Conservation (phyloP, 2,329 filamentous ascomycete species). For the Calycina marina region DNA sequence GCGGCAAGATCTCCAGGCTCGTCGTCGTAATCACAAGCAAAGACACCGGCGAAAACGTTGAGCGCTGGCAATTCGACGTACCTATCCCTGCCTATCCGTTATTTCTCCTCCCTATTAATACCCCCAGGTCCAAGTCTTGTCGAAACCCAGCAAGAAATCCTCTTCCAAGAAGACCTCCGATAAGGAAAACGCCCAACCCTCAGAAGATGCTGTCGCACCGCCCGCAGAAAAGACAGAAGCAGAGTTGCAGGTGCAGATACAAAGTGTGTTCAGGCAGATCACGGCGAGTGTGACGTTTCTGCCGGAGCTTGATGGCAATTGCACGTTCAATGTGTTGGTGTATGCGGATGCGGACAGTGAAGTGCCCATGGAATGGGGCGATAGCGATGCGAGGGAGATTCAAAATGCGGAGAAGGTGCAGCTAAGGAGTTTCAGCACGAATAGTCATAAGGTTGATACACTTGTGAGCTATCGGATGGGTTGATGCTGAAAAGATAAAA, state of each 20-base stretch:
- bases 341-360: conserved; percentile 96
- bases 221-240: conserved; percentile 67
- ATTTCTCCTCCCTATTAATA: conserved; percentile 2
- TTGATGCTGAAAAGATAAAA: conserved; percentile 22
- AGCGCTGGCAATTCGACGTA: conserved; percentile 97
- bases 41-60: conserved; percentile 89
- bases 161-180: conserved; percentile 35
- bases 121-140: conserved; percentile 39
- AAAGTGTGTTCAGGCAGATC: conserved; percentile 93
- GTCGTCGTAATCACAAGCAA: conserved; percentile 95
- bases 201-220: conserved; percentile 19
- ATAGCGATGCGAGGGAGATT: conserved; percentile 96
- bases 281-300: conserved; percentile 95
- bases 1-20: conserved; percentile 91
- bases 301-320: conserved; percentile 83
- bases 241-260: conserved; percentile 91
- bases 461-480: conserved; percentile 75
- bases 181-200: conserved; percentile 54
- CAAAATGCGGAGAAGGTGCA: conserved; percentile 85
- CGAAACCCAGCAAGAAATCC: conserved; percentile 32
- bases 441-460: conserved; percentile 85
- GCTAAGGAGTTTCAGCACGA: conserved; percentile 89
- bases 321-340: conserved; percentile 96
- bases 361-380: conserved; percentile 95
- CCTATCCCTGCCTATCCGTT: conserved; percentile 7